Base-by-base conservation (phyloP, 176 grass and related monocot species). In the Triticum urartu region DNA sequence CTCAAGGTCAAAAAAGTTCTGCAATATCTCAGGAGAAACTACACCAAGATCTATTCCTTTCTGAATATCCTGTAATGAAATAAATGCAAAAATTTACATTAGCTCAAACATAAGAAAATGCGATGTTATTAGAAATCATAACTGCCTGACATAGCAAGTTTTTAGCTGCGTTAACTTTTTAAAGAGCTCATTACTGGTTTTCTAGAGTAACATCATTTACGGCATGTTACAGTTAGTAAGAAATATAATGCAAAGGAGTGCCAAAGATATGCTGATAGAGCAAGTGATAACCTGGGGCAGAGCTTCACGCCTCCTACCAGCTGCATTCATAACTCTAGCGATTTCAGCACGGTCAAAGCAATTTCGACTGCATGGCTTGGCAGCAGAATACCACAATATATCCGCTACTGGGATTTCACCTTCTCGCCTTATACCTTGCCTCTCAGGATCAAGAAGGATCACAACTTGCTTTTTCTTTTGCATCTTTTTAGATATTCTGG, bases 1-100 rank as follows among this genome's bases (percentile, higher is more conserved):
- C 74, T 99, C 97, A 78, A 99, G 94, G 87, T 99, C 97, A 83
- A 99, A 96, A 91, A 99, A 96, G 90, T 99, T 99, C 52, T 99
- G 97, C 39, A 94, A 70, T 90, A 99, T 94, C 84, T 99, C 97
- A 24, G 97, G 97, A 72, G 97, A 96, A 70, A 99, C 97, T 39
- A 96, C 87, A 83, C 97, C 97, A 84, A 90, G 97, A 94, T 99
- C 94, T 86, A 96, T 81, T 85, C 94, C 97, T 79, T 96, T 94
- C 86, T 96, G 94, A 85, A 96, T 89, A 88, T 99, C 94, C 92
- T 96, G 87, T 62, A 34, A 75, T 63, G 77, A 56, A 86, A 28
- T 25, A 88, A 90, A 80, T 40, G 25, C 72, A 86, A 60, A 32
- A 67, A 30, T 6, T 54, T 70, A 14, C 14, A 50, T 88, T 75